phyloP scores from a whole-genome alignment of 768 basidiomycete genomes.

The Exidia glandulosa region DNA sequence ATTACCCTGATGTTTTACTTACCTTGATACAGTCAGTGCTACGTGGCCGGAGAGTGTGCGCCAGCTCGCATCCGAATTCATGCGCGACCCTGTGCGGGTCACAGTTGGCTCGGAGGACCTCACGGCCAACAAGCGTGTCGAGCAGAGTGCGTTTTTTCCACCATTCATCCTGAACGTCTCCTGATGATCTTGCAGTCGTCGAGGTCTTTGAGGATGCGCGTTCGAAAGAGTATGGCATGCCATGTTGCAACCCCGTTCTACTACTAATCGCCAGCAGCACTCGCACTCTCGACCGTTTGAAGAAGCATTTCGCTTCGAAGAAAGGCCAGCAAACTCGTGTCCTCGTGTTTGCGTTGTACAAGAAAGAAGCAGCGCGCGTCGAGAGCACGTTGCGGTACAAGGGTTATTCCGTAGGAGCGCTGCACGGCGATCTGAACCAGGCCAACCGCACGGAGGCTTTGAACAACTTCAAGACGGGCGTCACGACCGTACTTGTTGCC shows the following conservation, averaged over 20 bases:
- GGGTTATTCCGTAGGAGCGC: slow-evolving; percentile 67
- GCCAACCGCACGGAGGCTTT: slow-evolving; percentile 72
- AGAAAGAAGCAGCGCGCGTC: slow-evolving; percentile 91
- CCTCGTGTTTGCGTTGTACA: slow-evolving; percentile 92
- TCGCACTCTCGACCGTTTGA: slow-evolving; percentile 48
- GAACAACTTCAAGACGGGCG: slow-evolving; percentile 77
- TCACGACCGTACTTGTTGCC: slow-evolving; percentile 75
- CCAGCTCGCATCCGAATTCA: slow-evolving; percentile 79
- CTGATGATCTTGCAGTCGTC: slow-evolving; percentile 41
- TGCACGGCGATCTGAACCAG: slow-evolving; percentile 91
- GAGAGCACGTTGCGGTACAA: slow-evolving; percentile 64
- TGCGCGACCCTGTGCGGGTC: slow-evolving; percentile 71
- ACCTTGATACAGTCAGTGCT: slow-evolving; percentile 90
- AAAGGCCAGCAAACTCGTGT: slow-evolving; percentile 51
- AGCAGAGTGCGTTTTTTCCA: slow-evolving; percentile 46
- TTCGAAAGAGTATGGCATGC: slow-evolving; percentile 75
- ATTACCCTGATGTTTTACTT: background rate
- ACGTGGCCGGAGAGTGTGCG: slow-evolving; percentile 97
- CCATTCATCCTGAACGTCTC: background rate
- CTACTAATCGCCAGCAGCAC: slow-evolving; percentile 28
- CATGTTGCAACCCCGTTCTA: too few relatives aligned
- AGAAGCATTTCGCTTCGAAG: slow-evolving; percentile 41
- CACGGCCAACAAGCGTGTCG: slow-evolving; percentile 88
- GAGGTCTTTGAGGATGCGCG: slow-evolving; percentile 82
- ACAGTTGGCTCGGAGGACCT: slow-evolving; percentile 95